Evolutionary conservation across 768 basidiomycete species (phyloP), one percentile per base, ranked within the genome.

Genomic region (Auriculariales sp.): DNA sequence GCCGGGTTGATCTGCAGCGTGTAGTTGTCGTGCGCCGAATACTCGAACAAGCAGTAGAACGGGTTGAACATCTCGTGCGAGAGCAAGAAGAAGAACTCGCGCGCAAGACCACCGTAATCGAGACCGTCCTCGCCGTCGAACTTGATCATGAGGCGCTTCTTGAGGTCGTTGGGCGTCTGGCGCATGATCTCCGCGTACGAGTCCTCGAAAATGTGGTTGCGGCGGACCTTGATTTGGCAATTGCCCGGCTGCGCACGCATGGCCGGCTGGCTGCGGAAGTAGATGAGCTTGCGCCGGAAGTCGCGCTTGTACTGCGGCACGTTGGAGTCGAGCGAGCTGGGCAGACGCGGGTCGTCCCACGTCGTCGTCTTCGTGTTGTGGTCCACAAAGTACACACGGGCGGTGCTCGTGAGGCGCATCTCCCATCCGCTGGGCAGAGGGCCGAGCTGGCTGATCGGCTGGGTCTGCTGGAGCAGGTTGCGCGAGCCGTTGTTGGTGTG

Each of bases 11-110:
- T 98, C 67, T 99, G 95, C 27, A 99, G 82, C 9, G 95, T 98
- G 63, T 99, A 99, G 68, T 99, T 98, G 73, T 98, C 95, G 69
- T 97, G 94, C 17, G 95, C 95, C 1, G 95, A 98, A 67, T 99
- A 99, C 68, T 99, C 95, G 68, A 99, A 99, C 10, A 99, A 73
- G 65, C 95, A 98, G 68, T 99, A 98, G 76, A 99, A 98, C 22
- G 95, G 95, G 66, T 98, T 95, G 74, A 99, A 98, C 95, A 99
- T 98, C 68, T 98, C 95, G 64, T 99, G 95, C 29, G 94, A 98
- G 45, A 99, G 76, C 51, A 99, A 71, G 85, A 98, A 99, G 77
- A 99, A 99, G 74, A 98, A 99, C 69, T 99, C 95, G 72, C 94
- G 82, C 33, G 93, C 95, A 51, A 98, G 69, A 65, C 95, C 95